Conservation (phyloP, 2,329 filamentous ascomycete species). For the Botryotinia calthae region DNA sequence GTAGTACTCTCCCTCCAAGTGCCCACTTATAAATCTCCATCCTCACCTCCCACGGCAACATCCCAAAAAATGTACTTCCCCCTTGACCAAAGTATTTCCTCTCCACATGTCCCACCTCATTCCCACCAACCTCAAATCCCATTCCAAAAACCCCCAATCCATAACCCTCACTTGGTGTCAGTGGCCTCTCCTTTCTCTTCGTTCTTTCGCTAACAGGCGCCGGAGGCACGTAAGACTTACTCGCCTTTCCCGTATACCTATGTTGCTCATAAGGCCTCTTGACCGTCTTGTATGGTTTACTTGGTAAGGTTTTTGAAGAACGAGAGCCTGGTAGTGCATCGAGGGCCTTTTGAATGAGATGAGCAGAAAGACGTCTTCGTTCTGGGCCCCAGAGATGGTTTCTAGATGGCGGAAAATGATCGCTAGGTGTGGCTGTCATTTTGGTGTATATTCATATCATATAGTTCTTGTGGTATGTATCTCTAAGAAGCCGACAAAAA, state of each 20-base stretch:
- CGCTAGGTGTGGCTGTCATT: neutral
- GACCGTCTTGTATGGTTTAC: neutral
- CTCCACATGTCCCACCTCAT: neutral
- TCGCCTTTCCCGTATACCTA: conserved; percentile 5
- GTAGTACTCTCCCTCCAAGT: conserved; percentile 24
- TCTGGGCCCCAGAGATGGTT: conserved; percentile 9
- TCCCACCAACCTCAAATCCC: neutral
- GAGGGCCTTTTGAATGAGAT: neutral
- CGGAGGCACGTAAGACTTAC: conserved; percentile 9
- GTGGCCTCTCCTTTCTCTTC: neutral
- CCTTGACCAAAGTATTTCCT: conserved; percentile 1
- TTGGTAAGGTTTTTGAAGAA: neutral
- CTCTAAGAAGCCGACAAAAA: neutral
- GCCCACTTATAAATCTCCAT: conserved; percentile 26
- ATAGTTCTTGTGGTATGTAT: neutral
- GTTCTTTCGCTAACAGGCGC: neutral
- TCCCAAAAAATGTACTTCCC: neutral
- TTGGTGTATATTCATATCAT: neutral
- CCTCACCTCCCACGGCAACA: conserved; percentile 12
- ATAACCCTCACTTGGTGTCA: neutral
- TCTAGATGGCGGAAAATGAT: neutral
- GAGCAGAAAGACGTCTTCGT: conserved; percentile 1
- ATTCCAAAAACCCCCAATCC: neutral
- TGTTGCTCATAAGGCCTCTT: conserved; percentile 4
- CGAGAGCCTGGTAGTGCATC: conserved; percentile 11